These are phyloP conservation scores for Epichloe baconii DNA, from an alignment of 2,329 filamentous ascomycete species.

Conservation along the genomic window DNA sequence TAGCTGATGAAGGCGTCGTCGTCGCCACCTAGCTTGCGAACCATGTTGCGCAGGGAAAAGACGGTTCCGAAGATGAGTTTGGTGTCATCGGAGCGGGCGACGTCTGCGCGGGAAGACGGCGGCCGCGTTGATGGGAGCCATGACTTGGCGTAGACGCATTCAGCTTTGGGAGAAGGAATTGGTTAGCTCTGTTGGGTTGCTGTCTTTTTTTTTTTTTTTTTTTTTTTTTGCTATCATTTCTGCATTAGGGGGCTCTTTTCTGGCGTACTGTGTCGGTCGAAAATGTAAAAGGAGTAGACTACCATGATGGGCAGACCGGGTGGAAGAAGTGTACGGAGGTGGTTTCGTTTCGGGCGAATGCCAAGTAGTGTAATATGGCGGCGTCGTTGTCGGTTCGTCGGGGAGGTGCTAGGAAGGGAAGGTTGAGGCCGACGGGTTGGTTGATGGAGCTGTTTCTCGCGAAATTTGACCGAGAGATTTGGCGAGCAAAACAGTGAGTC, in stretches of 20 bases:
- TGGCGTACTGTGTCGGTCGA: conserved; percentile 83
- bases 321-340: neutral
- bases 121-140: conserved; percentile 48
- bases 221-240: too few relatives aligned
- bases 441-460: too few relatives aligned
- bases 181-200: neutral
- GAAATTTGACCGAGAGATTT: too few relatives aligned
- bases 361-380: too few relatives aligned
- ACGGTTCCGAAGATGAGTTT: conserved; percentile 96
- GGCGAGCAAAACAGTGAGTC: too few relatives aligned
- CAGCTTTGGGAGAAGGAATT: conserved; percentile 42
- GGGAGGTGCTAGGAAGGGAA: too few relatives aligned
- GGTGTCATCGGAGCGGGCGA: conserved; percentile 59
- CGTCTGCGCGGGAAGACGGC: conserved; percentile 30
- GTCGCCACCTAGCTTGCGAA: conserved; percentile 81
- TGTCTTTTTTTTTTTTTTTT: neutral
- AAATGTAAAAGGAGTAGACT: conserved; percentile 97
- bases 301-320: conserved; percentile 47
- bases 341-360: too few relatives aligned
- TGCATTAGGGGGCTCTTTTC: neutral
- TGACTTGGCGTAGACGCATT: conserved; percentile 89
- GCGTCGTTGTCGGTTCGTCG: too few relatives aligned
- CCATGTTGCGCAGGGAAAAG: conserved; percentile 94
- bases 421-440: too few relatives aligned
- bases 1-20: conserved; percentile 94